Evolutionary conservation across 2,329 filamentous ascomycete species (phyloP), one percentile per base, ranked within the genome.

Genomic region (Diaporthe sp.): DNA sequence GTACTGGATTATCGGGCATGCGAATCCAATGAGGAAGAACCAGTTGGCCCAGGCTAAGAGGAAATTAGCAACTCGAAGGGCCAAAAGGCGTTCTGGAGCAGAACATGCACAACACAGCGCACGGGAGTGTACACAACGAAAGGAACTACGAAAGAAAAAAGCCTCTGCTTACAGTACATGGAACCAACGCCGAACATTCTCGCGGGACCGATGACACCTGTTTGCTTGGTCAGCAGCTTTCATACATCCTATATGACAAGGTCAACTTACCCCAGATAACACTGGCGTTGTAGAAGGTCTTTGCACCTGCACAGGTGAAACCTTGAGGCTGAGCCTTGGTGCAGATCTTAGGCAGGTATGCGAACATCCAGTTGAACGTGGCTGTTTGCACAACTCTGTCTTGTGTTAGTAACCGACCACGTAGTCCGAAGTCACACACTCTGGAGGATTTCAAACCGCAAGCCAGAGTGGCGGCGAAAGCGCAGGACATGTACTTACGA

Each of bases 11-110:
- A 73, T 58, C 27, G 72, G 72, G 65, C 53, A 58, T 8, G 51
- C 65, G n/a, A 69, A 69, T 7, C 72, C 72, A 32, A 73, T 73
- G 5, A 73, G 53, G 66, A 71, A 73, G 42, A 73, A 73, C 72
- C 72, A 73, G 56, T 56, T 55, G 32, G 63, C 70, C 51, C 35
- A 47, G n/a, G 50, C 58, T 61, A 25, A 5, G 7, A 9, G 39
- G 15, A 8, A 6, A 37, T 61, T 9, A 61, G 58, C 30, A 19
- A 13, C 2, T 10, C 17, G 32, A 4, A 4, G n/a, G 17, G 56
- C 22, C 19, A 10, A n/a, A n/a, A n/a, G n/a, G n/a, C n/a, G n/a
- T n/a, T n/a, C n/a, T n/a, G n/a, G n/a, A n/a, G n/a, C n/a, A n/a
- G n/a, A n/a, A n/a, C n/a, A n/a, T n/a, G n/a, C n/a, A n/a, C n/a